These are phyloP conservation scores for Chaetoceros tenuissimus DNA, from an alignment of 108 stramenopile species.

Conservation along the genomic window DNA sequence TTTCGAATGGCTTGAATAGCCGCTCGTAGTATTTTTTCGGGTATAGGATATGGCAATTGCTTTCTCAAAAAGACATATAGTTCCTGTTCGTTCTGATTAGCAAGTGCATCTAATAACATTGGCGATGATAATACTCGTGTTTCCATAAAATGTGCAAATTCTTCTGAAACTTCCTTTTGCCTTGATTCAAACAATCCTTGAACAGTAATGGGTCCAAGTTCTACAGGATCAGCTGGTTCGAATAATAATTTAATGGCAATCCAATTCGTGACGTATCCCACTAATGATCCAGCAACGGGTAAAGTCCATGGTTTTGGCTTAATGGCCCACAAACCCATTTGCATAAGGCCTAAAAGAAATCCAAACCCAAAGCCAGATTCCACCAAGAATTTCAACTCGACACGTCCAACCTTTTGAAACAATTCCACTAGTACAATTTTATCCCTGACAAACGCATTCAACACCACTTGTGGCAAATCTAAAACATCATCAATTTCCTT, in stretches of 20 bases:
- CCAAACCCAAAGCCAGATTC: conserved; percentile 84
- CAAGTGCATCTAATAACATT: conserved; percentile 43
- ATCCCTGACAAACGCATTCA: conserved; percentile 65
- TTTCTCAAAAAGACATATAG: conserved; percentile 49
- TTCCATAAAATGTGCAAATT: conserved; percentile 65
- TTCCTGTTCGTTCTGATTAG: conserved; percentile 48
- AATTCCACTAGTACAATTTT: conserved; percentile 70
- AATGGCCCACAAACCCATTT: conserved; percentile 69
- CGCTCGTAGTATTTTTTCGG: conserved; percentile 41
- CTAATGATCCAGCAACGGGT: conserved; percentile 74
- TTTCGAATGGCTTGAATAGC: conserved; percentile 50
- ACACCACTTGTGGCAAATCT: conserved; percentile 49
- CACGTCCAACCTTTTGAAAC: conserved; percentile 79
- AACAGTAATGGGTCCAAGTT: conserved; percentile 42
- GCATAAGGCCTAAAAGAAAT: conserved; percentile 75
- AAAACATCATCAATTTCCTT: conserved; percentile 55
- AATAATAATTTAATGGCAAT: conserved; percentile 83
- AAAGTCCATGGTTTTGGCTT: conserved; percentile 79
- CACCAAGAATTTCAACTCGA: conserved; percentile 81
- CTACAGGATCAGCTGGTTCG: conserved; percentile 68
- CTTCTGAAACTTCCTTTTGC: conserved; percentile 78
- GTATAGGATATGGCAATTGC: conserved; percentile 61
- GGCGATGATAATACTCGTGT: conserved; percentile 46
- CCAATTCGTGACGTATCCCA: conserved; percentile 83
- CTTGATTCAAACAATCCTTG: conserved; percentile 87